Evolutionary conservation across 148 eudicot genomes (phyloP), one percentile per base, ranked within the genome.

Genomic region (Rhododendron henanense): DNA sequence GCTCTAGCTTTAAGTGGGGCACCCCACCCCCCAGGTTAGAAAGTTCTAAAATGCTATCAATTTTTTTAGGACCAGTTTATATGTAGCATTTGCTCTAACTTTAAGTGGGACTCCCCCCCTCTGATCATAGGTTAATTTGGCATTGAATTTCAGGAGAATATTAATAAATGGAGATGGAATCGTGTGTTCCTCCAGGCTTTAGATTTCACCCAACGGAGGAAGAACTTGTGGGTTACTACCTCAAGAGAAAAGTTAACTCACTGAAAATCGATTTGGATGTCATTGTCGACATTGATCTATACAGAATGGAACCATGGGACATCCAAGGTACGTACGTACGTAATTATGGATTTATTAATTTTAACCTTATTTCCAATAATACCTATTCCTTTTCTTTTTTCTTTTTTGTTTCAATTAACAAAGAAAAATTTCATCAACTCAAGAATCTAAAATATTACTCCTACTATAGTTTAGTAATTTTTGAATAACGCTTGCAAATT

Each of bases 201-300:
- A 87, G 99, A 57, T 96, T 96, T 84, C 99, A 95, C 83, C 99
- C 99, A 0, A 96, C 99, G 0, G 99, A 96, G 84, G 99, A 96
- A 91, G 99, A 96, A 76, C 92, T 96, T 0, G 98, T 96, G 41
- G 98, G 97, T 18, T 96, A 90, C 84, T 96, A 95, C 86, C 94
- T 96, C 37, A 87, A 81, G 57, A 88, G 96, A 83, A 96, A 93
- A 88, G 88, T 96, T 45, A 89, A 94, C 87, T 92, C 96, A 48
- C 87, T 92, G 23, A 92, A 91, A 75, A 91, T 96, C 84, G 99
- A 96, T 86, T 87, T 94, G 10, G 94, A 94, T 85, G 94, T 96
- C 84, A 94, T 96, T 23, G 84, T 86, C 78, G 99, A 94, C 74
- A 73, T 96, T 84, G 99, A 96, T 91, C 95, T 96, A 79, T 96